Conservation (phyloP, 202 grass and related monocot species). For the Musa balbisiana region DNA sequence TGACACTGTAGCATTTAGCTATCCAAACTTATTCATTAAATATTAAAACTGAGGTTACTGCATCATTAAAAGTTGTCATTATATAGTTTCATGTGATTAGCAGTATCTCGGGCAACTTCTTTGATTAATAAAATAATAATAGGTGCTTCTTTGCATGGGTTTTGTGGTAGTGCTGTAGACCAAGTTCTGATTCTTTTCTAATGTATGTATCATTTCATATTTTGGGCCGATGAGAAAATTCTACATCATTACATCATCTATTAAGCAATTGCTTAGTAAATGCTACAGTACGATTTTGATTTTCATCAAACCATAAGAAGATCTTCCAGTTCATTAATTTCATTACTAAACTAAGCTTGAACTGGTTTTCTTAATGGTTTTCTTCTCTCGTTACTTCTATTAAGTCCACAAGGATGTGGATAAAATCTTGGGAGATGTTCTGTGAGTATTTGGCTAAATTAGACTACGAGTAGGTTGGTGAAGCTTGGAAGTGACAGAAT, state of each 20-base stretch:
- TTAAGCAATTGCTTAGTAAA: neutral
- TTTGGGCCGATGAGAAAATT: neutral
- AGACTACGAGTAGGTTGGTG: too few relatives aligned
- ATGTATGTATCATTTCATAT: neutral
- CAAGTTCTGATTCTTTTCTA: neutral
- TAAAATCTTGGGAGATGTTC: too few relatives aligned
- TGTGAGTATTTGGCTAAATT: too few relatives aligned
- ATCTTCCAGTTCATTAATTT: neutral
- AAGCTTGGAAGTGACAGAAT: too few relatives aligned
- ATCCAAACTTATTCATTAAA: too few relatives aligned
- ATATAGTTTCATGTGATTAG: neutral
- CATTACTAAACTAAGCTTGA: neutral
- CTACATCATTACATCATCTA: neutral
- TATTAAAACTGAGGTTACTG: too few relatives aligned
- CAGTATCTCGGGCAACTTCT: neutral
- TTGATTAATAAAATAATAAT: neutral
- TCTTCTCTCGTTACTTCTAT: neutral
- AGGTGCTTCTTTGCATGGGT: neutral
- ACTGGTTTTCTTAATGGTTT: neutral
- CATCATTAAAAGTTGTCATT: too few relatives aligned
- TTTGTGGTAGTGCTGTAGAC: neutral
- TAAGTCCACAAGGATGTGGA: too few relatives aligned
- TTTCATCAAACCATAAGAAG: neutral
- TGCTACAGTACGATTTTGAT: neutral
- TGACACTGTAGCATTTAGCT: too few relatives aligned